Conservation (phyloP, 805 yeast genomes). For the Candida manassasensis region DNA sequence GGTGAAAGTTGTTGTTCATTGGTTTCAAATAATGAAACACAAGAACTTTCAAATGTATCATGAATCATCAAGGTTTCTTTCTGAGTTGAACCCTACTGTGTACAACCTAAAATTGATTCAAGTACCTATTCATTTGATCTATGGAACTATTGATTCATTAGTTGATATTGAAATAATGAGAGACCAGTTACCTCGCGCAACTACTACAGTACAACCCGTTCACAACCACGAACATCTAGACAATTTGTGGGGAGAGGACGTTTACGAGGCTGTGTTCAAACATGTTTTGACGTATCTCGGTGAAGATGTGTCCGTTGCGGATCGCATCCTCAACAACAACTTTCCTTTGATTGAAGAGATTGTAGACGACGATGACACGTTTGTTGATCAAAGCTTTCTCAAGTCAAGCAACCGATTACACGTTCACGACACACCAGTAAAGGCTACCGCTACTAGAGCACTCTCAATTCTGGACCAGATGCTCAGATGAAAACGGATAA, state of each 20-base stretch:
- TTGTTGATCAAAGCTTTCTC: constrained; percentile 6
- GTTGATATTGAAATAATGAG: constrained; percentile 82
- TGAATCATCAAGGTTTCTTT: constrained; percentile 33
- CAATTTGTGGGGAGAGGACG: constrained; percentile 79
- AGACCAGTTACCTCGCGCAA: constrained; percentile 54
- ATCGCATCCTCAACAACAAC: constrained; percentile 3
- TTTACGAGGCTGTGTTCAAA: constrained; percentile 32
- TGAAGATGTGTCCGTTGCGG: constrained; percentile 9
- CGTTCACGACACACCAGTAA: too few relatives aligned
- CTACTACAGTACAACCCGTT: constrained; percentile 52
- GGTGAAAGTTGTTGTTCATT: constrained; percentile 90
- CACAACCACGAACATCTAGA: constrained; percentile 84
- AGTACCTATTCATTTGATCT: constrained; percentile 71
- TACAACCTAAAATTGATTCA: constrained; percentile 37
- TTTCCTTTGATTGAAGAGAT: constrained; percentile 9
- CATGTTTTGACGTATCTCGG: constrained; percentile 24
- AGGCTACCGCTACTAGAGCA: too few relatives aligned
- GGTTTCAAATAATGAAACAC: constrained; percentile 85
- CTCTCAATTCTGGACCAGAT: too few relatives aligned
- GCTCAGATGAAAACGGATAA: too few relatives aligned
- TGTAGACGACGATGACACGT: constrained; percentile 5
- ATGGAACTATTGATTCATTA: constrained; percentile 76
- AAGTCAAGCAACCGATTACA: constrained; percentile 7
- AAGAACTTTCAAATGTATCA: constrained; percentile 86
- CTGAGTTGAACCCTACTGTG: constrained; percentile 31